phyloP scores from a whole-genome alignment of 2,329 filamentous ascomycete species.

The Uncinocarpus reesii region DNA sequence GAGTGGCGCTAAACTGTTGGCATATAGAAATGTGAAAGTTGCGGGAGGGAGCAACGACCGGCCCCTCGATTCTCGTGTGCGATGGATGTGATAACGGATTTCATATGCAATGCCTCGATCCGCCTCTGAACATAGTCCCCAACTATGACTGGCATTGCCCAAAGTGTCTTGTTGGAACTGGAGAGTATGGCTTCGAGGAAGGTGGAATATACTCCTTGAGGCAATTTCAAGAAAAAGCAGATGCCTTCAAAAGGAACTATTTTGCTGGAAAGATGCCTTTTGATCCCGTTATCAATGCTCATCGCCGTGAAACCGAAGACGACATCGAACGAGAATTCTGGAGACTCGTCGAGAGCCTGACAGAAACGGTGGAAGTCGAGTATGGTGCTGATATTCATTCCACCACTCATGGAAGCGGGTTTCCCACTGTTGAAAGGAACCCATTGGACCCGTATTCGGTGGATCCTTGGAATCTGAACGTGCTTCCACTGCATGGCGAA shows the following conservation, averaged over 20 bases:
- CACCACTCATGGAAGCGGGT: slow-evolving; percentile 93
- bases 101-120: slow-evolving; percentile 81
- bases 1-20: slow-evolving; percentile 21
- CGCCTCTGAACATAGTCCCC: slow-evolving; percentile 64
- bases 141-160: slow-evolving; percentile 94
- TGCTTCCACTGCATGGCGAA: slow-evolving; percentile 79
- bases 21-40: slow-evolving; percentile 68
- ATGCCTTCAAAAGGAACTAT: slow-evolving; percentile 87
- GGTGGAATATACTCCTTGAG: slow-evolving; percentile 89
- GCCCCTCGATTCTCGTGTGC: slow-evolving; percentile 62
- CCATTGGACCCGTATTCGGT: slow-evolving; percentile 77
- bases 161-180: slow-evolving; percentile 86
- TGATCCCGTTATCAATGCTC: slow-evolving; percentile 71
- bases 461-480: slow-evolving; percentile 92
- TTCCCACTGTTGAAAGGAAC: slow-evolving; percentile 85
- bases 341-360: slow-evolving; percentile 84
- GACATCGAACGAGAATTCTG: slow-evolving; percentile 96
- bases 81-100: slow-evolving; percentile 87
- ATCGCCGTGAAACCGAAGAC: slow-evolving; percentile 76
- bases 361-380: slow-evolving; percentile 93
- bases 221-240: slow-evolving; percentile 92
- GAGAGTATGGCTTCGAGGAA: slow-evolving; percentile 95
- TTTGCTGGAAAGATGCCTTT: slow-evolving; percentile 85
- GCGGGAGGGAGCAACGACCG: slow-evolving; percentile 67
- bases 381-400: slow-evolving; percentile 98